Evolutionary conservation across 2,329 filamentous ascomycete genomes (phyloP), one percentile per base, ranked within the genome.

Genomic region (Hysterium pulicare): DNA sequence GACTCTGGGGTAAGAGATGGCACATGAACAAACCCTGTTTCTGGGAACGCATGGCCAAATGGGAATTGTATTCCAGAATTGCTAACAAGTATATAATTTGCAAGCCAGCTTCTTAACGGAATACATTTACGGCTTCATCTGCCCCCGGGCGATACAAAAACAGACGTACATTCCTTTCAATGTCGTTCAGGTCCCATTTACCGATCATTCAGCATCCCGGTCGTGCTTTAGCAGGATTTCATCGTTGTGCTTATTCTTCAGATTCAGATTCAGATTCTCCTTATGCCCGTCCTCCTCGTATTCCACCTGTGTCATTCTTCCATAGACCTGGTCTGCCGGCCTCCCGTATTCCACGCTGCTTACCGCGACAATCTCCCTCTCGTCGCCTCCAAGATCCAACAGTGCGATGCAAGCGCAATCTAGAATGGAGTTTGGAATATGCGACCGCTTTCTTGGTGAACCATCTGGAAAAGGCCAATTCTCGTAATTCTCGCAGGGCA

Each of bases 391-490:
- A 50, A n/a, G 51, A 62, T 39, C 54, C 53, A 5, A 39, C 40
- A 20, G 13, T 54, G 3, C 49, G 43, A 36, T 58, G 52, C 40
- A 48, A 57, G 4, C 45, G 49, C 9, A 54, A 57, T 36, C 46
- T 69, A 5, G 62, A 59, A 4, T 72, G 69, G 69, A 65, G 59
- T 16, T 58, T 69, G 13, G 66, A 70, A 22, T 71, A 66, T 50
- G 69, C 69, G 11, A 68, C 67, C 4, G 68, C 69, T 19, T 69
- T 63, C 51, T 41, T 64, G 21, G 61, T 68, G 40, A 53, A 62
- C 24, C 54, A 62, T 23, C 46, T 72, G 8, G 51, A 41, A 21
- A 40, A 33, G 21, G 15, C 37, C 22, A 16, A 48, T 21, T 37
- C 47, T 11, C 49, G 46, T 28, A 50, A 47, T 4, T 53, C 46